These are phyloP conservation scores for Rubroboletus satanas DNA, from an alignment of 768 basidiomycete genomes.

Conservation along the genomic window DNA sequence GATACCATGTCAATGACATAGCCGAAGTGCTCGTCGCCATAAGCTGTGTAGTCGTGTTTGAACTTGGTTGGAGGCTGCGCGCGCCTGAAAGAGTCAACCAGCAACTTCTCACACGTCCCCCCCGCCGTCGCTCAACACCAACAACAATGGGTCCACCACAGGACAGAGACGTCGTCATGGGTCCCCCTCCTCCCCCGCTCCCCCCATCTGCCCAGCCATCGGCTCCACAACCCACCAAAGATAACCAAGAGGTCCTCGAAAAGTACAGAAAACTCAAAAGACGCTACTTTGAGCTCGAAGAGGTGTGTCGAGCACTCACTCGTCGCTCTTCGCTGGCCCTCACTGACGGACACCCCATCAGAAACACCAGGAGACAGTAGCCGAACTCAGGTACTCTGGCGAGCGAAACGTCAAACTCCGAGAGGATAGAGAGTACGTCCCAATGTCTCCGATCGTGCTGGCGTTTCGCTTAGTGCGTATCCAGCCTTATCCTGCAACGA, in stretches of 20 bases:
- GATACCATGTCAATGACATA: background rate
- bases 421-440: conserved; percentile 59
- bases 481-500: conserved; percentile 53
- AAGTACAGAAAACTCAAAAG: conserved; percentile 66
- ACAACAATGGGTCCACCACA: conserved; percentile 38
- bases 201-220: conserved; percentile 27
- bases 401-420: conserved; percentile 61
- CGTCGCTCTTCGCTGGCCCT: background rate
- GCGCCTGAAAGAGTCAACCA: conserved; percentile 19
- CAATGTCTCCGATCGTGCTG: background rate
- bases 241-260: conserved; percentile 48
- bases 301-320: conserved; percentile 44
- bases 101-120: conserved; percentile 25
- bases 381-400: conserved; percentile 55
- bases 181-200: conserved; percentile 41
- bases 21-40: conserved; percentile 10
- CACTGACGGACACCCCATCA: conserved; percentile 22
- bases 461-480: conserved; percentile 1
- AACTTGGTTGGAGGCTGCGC: conserved; percentile 28
- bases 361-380: conserved; percentile 57
- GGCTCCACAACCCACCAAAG: conserved; percentile 31
- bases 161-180: conserved; percentile 52
- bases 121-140: conserved; percentile 13
- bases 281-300: conserved; percentile 63
- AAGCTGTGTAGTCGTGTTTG: conserved; percentile 35